Evolutionary conservation across 352 stramenopile genomes (phyloP).

Genomic region (Globisporangium solare): DNA sequence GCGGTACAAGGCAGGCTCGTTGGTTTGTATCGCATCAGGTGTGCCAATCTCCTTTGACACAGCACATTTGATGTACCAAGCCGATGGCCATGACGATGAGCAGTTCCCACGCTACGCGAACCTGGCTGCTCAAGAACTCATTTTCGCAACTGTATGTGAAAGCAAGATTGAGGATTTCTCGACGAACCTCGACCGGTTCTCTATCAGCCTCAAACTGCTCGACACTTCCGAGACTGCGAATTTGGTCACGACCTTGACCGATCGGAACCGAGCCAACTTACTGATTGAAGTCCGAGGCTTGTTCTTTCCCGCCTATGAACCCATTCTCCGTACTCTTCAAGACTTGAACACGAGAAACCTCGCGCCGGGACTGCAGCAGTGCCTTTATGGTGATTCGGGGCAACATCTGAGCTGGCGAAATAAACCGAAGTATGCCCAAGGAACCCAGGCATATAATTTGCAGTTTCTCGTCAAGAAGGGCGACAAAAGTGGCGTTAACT

Average conservation of each 20-base stretch:
- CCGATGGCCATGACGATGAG: not conserved
- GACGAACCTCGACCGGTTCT: not conserved
- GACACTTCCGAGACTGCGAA: not conserved
- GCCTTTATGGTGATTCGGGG: not conserved
- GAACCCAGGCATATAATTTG: not conserved
- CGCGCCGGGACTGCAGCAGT: not conserved
- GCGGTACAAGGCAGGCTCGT: conserved; percentile 16
- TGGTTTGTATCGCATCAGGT: conserved; percentile 18
- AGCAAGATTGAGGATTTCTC: not conserved
- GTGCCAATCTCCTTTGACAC: not conserved
- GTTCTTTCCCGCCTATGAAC: conserved; percentile 1
- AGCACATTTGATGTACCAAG: not conserved
- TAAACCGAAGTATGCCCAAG: not conserved
- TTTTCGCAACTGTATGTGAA: not conserved
- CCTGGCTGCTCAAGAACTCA: not conserved
- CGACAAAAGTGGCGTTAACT: not conserved
- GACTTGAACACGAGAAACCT: not conserved
- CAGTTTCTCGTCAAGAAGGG: not conserved
- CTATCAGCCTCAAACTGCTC: not conserved
- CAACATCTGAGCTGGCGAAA: not conserved
- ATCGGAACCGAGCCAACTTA: not conserved
- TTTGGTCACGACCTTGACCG: not conserved
- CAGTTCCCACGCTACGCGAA: not conserved
- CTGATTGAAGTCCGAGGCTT: not conserved
- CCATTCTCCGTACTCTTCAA: not conserved